Conservation (phyloP, 208 protist species). For the Leishmania major region DNA sequence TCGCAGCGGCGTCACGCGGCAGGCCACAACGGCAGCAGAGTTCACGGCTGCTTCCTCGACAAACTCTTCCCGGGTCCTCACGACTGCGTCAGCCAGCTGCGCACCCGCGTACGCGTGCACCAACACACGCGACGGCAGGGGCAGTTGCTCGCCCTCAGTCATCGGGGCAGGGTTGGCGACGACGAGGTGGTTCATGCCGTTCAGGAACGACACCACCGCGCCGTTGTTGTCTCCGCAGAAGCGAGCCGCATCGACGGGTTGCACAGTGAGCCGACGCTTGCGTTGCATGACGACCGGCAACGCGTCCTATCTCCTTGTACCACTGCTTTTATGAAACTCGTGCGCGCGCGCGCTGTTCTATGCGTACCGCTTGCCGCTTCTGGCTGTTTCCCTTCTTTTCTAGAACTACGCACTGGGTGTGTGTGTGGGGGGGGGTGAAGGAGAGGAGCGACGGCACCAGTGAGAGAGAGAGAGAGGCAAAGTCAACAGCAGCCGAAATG, state of each 20-base stretch:
- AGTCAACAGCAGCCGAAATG: background rate
- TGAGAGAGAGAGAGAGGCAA: background rate
- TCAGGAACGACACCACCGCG: conserved; percentile 40
- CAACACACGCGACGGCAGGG: conserved; percentile 33
- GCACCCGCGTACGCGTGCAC: conserved; percentile 39
- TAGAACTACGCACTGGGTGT: background rate
- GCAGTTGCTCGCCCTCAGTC: conserved; percentile 21
- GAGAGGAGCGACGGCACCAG: background rate
- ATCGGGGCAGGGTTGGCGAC: conserved; percentile 25
- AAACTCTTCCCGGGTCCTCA: conserved; percentile 32
- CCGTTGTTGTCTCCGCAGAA: conserved; percentile 30
- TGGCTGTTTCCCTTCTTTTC: background rate
- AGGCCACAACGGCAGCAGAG: conserved; percentile 35
- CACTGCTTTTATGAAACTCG: background rate
- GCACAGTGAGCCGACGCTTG: conserved; percentile 32
- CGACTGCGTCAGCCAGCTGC: conserved; percentile 23
- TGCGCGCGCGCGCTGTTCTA: background rate
- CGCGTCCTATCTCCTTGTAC: background rate
- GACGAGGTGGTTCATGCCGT: conserved; percentile 39
- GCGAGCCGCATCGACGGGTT: conserved; percentile 24
- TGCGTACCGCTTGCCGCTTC: background rate
- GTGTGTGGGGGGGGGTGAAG: background rate
- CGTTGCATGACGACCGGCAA: conserved; percentile 6
- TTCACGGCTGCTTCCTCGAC: conserved; percentile 32
- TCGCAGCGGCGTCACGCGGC: conserved; percentile 34